Base-by-base conservation (phyloP, 2,329 filamentous ascomycete genomes). In the Arachnomyces sp. region DNA sequence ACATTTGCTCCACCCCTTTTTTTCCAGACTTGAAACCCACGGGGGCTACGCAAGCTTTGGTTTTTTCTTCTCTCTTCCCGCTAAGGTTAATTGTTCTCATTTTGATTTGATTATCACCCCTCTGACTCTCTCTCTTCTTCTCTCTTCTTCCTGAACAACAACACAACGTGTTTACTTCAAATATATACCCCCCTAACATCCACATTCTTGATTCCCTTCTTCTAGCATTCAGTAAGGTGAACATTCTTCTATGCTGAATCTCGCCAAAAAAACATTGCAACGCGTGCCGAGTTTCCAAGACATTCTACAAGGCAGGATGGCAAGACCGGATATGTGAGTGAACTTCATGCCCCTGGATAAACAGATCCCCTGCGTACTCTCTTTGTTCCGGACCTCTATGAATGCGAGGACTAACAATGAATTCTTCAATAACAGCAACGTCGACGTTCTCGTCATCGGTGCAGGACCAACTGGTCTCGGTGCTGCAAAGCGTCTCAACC, bases 401-500 rank as follows among this genome's bases (percentile, higher is more conserved):
- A 13, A 14, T 30, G 3, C 18, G 28, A 11, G 14, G 14, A 11
- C 28, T 18, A 33, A 39, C 16, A 4, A 14, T 42, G 28, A 29
- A 14, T 35, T 38, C 11, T 31, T 36, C 39, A 48, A 56, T 39
- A 36, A 11, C 66, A 93, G 88, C 67, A 82, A 87, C 60, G 87
- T 96, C 65, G 92, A 98, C 71, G 84, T 98, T 55, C 86, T 98
- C 63, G 82, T 98, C 68, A 95, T 96, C 73, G 92, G 92, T 62
- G 90, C 90, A 70, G 92, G 92, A 62, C 92, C 92, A 57, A 96
- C 92, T 61, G 92, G 92, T 70, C 80, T 96, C 55, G 92, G 92
- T 75, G 92, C 92, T 64, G 92, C 92, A 57, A 98, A 98, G 77
- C 86, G 92, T 64, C 79, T 98, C 52, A 84, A 96, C 69, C 92